phyloP scores from a whole-genome alignment of 2,329 filamentous ascomycete genomes.

The Venturia aucupariae region DNA sequence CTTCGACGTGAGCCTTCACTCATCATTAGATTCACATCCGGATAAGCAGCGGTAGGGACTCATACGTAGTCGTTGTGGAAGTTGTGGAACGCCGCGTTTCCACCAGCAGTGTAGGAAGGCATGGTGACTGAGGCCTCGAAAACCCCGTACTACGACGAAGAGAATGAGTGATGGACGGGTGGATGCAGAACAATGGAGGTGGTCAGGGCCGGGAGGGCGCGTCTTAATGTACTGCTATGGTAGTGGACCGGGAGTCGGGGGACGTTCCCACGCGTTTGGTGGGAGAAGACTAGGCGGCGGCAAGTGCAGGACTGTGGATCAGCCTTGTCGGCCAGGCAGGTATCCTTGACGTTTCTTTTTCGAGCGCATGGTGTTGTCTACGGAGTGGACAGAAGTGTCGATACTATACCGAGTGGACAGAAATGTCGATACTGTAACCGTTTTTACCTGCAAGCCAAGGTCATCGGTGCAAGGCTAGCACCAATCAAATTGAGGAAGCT shows the following conservation, averaged over 20 bases:
- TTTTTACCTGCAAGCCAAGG: not conserved
- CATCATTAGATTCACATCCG: not conserved
- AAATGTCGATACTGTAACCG: no score
- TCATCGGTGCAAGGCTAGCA: not conserved
- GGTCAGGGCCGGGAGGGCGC: not conserved
- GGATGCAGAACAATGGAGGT: not conserved
- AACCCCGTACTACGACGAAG: not conserved
- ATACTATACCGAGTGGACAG: no score
- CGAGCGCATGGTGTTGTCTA: no score
- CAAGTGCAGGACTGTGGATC: not conserved
- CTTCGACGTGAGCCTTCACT: constrained; percentile 39
- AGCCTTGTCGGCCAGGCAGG: not conserved
- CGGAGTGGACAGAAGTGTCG: no score
- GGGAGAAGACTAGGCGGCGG: not conserved
- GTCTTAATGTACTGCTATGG: not conserved
- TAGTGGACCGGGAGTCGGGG: not conserved
- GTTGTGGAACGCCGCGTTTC: constrained; percentile 23
- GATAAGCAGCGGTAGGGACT: not conserved
- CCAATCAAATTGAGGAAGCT: not conserved
- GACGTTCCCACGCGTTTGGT: not conserved
- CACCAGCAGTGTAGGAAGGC: constrained; percentile 18
- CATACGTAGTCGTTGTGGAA: constrained; percentile 18
- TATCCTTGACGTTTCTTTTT: no score
- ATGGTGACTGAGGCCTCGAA: not conserved
- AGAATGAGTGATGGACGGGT: not conserved